Percentiles rank a stretch among this genome's conserved stretches.
phyloP scores from a whole-genome alignment of 768 basidiomycete genomes.

The Xerocomellus amylosporus region DNA sequence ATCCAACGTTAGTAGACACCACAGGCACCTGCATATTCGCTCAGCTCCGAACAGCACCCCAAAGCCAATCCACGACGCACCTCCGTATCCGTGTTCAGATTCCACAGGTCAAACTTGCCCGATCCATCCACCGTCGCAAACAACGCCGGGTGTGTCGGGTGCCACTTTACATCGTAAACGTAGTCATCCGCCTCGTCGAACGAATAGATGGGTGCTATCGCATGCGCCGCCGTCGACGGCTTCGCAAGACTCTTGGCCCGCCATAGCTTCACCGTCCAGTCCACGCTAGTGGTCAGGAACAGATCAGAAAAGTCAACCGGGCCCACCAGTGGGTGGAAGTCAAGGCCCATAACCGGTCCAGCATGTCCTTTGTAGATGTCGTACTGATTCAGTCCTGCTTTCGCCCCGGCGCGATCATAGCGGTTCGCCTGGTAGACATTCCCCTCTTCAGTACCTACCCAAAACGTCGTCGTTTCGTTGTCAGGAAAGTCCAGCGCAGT shows the following conservation, averaged over 20 bases:
- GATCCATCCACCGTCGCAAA: slow-evolving; percentile 95
- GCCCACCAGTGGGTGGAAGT: slow-evolving; percentile 92
- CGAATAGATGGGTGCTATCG: slow-evolving; percentile 77
- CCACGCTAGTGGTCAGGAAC: slow-evolving; percentile 89
- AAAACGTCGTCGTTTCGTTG: slow-evolving; percentile 95
- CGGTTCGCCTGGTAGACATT: slow-evolving; percentile 95
- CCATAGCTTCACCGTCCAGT: slow-evolving; percentile 99
- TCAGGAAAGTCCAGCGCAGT: slow-evolving; percentile 93
- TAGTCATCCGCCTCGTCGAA: slow-evolving; percentile 99
- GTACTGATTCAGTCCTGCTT: slow-evolving; percentile 90
- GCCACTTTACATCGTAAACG: slow-evolving; percentile 99
- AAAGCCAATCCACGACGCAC: slow-evolving; percentile 45
- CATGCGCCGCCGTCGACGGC: slow-evolving; percentile 54
- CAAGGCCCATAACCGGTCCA: slow-evolving; percentile 89
- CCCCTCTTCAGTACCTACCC: slow-evolving; percentile 98
- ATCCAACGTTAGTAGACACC: slow-evolving; percentile 79
- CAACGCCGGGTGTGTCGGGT: slow-evolving; percentile 89
- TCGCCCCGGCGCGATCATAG: slow-evolving; percentile 94
- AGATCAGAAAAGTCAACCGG: slow-evolving; percentile 94
- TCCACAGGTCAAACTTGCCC: slow-evolving; percentile 97
- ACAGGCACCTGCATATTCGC: slow-evolving; percentile 68
- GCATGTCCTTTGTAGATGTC: slow-evolving; percentile 92
- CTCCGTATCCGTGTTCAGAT: slow-evolving; percentile 95
- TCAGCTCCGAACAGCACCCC: slow-evolving; percentile 1
- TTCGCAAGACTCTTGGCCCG: slow-evolving; percentile 75